Percentiles rank a stretch among this genome's conserved stretches.
Evolutionary conservation across 441 rosid genomes (phyloP).

Genomic region (Euphorbia corollata): DNA sequence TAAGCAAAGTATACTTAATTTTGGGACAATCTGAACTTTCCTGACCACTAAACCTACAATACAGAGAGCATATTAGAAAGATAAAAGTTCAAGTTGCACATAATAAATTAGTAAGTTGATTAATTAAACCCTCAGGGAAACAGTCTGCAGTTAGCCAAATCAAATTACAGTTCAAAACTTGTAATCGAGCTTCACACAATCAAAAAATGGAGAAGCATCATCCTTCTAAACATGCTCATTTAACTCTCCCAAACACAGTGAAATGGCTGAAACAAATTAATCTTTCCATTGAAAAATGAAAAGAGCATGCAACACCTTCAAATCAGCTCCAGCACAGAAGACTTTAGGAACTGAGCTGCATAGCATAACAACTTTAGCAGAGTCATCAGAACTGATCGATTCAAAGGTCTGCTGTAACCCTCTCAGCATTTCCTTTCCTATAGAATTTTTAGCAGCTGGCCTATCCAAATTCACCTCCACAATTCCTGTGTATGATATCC

Average conservation of each 20-base stretch:
- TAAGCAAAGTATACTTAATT: not conserved
- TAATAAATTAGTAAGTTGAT: not conserved
- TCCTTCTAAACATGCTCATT: not conserved
- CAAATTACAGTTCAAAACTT: not conserved
- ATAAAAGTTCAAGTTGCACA: not conserved
- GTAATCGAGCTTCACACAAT: not conserved
- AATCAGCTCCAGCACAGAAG: slow-evolving; percentile 94
- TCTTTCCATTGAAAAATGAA: not conserved
- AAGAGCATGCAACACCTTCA: slow-evolving; percentile 45
- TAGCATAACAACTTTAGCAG: slow-evolving; percentile 62
- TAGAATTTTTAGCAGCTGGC: slow-evolving; percentile 60
- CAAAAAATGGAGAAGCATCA: not conserved
- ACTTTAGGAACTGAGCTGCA: slow-evolving; percentile 62
- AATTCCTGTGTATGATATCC: slow-evolving; percentile 41
- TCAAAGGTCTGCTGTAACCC: slow-evolving; percentile 55
- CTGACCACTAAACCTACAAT: not conserved
- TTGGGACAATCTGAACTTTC: not conserved
- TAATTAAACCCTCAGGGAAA: not conserved
- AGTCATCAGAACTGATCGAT: slow-evolving; percentile 41
- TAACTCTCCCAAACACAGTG: not conserved
- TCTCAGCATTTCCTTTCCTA: slow-evolving; percentile 66
- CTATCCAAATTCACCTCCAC: slow-evolving; percentile 68
- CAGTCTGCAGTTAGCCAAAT: not conserved
- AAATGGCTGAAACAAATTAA: not conserved
- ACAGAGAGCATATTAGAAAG: too few relatives aligned